Conservation (phyloP, 495 filamentous ascomycete genomes). For the Penicillium macrosclerotiorum region DNA sequence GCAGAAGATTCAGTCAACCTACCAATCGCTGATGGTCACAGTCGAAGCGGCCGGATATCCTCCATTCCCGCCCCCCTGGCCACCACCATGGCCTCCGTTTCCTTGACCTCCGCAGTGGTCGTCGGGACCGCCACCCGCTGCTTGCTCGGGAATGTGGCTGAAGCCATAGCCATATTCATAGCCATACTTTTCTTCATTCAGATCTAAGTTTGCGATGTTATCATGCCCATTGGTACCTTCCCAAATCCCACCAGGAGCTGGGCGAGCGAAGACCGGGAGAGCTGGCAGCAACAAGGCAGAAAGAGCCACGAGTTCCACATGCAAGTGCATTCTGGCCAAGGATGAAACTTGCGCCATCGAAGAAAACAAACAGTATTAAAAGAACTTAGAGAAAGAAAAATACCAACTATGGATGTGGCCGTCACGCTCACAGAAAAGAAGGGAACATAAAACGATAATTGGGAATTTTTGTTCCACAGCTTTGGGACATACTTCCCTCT, state of each 20-base stretch:
- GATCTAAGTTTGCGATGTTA: not conserved
- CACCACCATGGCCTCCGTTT: not conserved
- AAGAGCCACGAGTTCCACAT: not conserved
- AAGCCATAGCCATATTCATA: not conserved
- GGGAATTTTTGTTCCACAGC: not conserved
- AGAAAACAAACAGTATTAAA: not conserved
- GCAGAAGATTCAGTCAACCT: not conserved
- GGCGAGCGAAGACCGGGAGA: not conserved
- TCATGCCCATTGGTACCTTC: not conserved
- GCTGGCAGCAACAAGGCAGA: not conserved
- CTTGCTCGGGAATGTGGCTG: not conserved
- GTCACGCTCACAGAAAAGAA: no score
- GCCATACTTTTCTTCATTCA: not conserved
- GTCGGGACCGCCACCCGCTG: not conserved
- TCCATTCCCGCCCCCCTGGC: not conserved
- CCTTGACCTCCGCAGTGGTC: not conserved
- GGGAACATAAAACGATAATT: not conserved
- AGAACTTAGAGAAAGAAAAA: not conserved
- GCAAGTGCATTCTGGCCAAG: not conserved
- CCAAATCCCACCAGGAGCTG: not conserved
- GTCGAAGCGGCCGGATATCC: not conserved
- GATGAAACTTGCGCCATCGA: no score
- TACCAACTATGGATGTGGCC: no score
- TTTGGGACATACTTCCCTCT: not conserved
- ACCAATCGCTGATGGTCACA: slow-evolving; percentile 1